A percentile compares a stretch with the other conserved stretches of the same genome.
Evolutionary conservation across 2,329 filamentous ascomycete species (phyloP).

Genomic region (Pseudogymnoascus sp.): DNA sequence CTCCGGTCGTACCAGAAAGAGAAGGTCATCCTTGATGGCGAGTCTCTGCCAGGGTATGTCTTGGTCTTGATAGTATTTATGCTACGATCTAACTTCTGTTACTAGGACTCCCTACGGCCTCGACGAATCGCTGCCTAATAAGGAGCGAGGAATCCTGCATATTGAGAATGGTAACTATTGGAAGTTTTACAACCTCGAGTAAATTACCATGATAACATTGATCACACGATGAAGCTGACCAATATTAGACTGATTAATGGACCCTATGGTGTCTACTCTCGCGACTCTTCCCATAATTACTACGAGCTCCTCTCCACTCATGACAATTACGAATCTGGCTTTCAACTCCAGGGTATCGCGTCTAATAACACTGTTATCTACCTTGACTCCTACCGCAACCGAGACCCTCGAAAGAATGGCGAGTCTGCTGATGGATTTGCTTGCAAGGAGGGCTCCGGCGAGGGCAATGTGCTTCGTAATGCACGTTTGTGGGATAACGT

Average conservation of each 20-base stretch:
- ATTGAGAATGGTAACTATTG: slow-evolving; percentile 38
- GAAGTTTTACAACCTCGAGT: slow-evolving; percentile 36
- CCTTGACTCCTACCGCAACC: slow-evolving; percentile 38
- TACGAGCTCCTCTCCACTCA: slow-evolving; percentile 31
- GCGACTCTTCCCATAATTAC: slow-evolving; percentile 30
- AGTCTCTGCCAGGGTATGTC: slow-evolving; percentile 25
- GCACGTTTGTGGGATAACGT: slow-evolving; percentile 43
- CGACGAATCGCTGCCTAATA: slow-evolving; percentile 32
- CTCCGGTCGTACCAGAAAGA: slow-evolving; percentile 36
- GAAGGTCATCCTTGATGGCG: slow-evolving; percentile 39
- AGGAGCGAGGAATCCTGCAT: slow-evolving; percentile 40
- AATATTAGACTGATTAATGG: slow-evolving; percentile 27
- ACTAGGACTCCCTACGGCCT: slow-evolving; percentile 34
- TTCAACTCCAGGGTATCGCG: slow-evolving; percentile 30
- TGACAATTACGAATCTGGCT: slow-evolving; percentile 34
- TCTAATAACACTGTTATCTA: slow-evolving; percentile 35
- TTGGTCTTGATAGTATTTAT: neutral
- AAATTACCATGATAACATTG: neutral
- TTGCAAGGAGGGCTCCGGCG: slow-evolving; percentile 38
- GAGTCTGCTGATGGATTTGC: slow-evolving; percentile 43
- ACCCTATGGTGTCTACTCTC: slow-evolving; percentile 32
- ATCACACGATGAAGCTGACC: neutral
- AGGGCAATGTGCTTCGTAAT: slow-evolving; percentile 38
- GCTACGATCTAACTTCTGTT: slow-evolving; percentile 1
- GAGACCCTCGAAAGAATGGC: slow-evolving; percentile 43